These are phyloP conservation scores for Leccinellum luteum DNA, from an alignment of 768 basidiomycete genomes.

Conservation along the genomic window DNA sequence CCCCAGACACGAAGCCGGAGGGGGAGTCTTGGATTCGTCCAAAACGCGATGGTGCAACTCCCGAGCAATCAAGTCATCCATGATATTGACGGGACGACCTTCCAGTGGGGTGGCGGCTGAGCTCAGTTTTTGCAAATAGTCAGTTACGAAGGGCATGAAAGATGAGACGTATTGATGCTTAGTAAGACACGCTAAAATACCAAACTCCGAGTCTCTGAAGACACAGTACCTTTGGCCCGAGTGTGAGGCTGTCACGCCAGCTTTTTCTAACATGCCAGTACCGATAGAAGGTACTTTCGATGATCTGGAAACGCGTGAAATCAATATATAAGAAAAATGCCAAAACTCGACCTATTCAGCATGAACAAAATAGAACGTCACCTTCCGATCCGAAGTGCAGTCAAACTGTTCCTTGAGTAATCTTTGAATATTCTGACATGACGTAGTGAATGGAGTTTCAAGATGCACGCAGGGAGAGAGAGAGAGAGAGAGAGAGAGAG, in stretches of 20 bases:
- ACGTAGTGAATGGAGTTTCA: constrained; percentile 4
- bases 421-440: constrained; percentile 34
- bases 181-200: no score
- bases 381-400: no score
- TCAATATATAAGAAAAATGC: no score
- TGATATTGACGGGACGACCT: not conserved
- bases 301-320: no score
- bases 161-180: no score
- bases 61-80: not conserved
- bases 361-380: no score
- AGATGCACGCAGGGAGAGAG: not conserved
- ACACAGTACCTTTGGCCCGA: no score
- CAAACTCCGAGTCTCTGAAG: no score
- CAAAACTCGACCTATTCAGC: no score
- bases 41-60: not conserved
- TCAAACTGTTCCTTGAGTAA: constrained; percentile 59
- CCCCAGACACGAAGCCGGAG: not conserved
- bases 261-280: no score
- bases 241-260: no score
- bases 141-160: not conserved
- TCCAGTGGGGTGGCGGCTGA: not conserved
- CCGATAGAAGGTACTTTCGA: no score
- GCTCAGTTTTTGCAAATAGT: not conserved
- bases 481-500: not conserved
- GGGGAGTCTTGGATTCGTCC: not conserved